Evolutionary conservation across 2,329 filamentous ascomycete genomes (phyloP), one percentile per base, ranked within the genome.

Genomic region (Fusarium sp.): DNA sequence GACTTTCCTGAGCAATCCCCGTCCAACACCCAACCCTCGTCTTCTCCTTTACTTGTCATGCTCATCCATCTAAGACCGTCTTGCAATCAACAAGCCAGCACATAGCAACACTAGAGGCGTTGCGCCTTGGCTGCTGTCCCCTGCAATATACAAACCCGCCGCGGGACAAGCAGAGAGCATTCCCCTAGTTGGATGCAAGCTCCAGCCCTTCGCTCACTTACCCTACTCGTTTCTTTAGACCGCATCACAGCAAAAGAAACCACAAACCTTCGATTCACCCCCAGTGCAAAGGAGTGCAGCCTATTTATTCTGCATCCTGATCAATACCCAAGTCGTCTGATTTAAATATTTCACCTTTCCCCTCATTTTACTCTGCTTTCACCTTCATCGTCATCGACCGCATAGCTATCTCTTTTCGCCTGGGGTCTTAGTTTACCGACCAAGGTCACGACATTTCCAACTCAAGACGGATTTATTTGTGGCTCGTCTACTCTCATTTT

Each of bases 201-300:
- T 36, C 41, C 49, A 41, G 37, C 33, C 47, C 31, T 31, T 39
- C 53, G 36, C 43, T 60, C 48, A 58, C 43, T 46, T 42, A 55
- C 64, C 51, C 39, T 71, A 54, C 36, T 69, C 49, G 50, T 47
- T 58, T 54, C 59, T 67, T 71, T 60, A 56, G 56, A 58, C 68
- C 67, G 52, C 59, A 66, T 53, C 54, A 58, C 59, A 48, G 46
- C 57, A 57, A 49, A 48, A 35, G 37, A 58, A 58, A 58, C 40
- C 42, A 21, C 56, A 57, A 45, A 56, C 20, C n/a, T 55, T 56
- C 53, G 49, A 67, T 61, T 71, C 67, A 69, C 50, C 51, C 25
- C 59, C 41, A 52, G 65, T 65, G 59, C 61, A 59, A 63, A 66
- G 54, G 58, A 58, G 54, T 63, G 65, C 62, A 37, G 58, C 67